phyloP scores from a whole-genome alignment of 2,329 filamentous ascomycete genomes.

The Ascochyta viciae-villosae region DNA sequence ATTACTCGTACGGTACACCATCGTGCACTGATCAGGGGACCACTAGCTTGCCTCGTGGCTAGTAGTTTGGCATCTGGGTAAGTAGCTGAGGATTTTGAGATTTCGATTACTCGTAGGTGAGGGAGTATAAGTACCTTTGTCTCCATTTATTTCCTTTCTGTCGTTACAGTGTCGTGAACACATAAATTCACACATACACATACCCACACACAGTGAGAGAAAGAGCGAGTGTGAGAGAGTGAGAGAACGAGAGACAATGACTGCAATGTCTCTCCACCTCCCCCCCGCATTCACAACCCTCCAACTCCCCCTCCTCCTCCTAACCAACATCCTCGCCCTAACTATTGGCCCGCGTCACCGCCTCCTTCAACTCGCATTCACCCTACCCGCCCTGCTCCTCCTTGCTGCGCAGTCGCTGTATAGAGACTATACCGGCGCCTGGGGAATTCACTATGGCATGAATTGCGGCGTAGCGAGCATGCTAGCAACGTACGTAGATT shows the following conservation, averaged over 20 bases:
- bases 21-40: no score
- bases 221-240: no score
- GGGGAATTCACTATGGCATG: constrained; percentile 23
- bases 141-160: no score
- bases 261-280: constrained; percentile 10
- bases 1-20: not conserved
- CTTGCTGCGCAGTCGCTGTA: constrained; percentile 29
- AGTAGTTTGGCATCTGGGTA: no score
- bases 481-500: constrained; percentile 28
- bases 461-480: constrained; percentile 14
- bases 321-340: constrained; percentile 25
- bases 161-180: no score
- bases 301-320: constrained; percentile 24
- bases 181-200: no score
- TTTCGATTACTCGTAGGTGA: no score
- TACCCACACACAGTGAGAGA: no score
- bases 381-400: constrained; percentile 23
- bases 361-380: constrained; percentile 15
- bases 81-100: no score
- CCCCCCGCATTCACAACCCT: constrained; percentile 13
- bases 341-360: constrained; percentile 18
- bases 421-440: constrained; percentile 18
- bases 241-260: no score
- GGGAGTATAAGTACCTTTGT: no score
- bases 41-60: no score